These are phyloP conservation scores for Inosperma sp. DNA, from an alignment of 768 basidiomycete genomes.

Conservation along the genomic window DNA sequence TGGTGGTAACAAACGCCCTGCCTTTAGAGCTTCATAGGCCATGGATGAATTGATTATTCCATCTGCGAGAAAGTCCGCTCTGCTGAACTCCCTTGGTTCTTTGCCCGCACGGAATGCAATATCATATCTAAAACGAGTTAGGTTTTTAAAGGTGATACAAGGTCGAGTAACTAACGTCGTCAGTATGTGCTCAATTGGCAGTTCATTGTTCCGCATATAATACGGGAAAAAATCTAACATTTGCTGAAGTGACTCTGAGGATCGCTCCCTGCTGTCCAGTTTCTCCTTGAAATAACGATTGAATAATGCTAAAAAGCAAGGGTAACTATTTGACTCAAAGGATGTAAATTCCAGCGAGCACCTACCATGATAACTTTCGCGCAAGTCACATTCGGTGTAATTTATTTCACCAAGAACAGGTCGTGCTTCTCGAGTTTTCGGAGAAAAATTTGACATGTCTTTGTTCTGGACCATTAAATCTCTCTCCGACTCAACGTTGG, in stretches of 20 bases:
- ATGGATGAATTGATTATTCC: slow-evolving; percentile 46
- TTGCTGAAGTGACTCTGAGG: slow-evolving; percentile 39
- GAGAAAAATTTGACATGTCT: slow-evolving; percentile 28
- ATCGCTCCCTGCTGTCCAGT: slow-evolving; percentile 34
- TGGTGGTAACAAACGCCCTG: slow-evolving; percentile 43
- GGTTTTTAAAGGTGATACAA: background rate
- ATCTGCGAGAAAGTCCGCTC: slow-evolving; percentile 57
- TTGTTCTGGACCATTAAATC: slow-evolving; percentile 30
- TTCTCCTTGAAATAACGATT: slow-evolving; percentile 26
- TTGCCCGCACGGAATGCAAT: slow-evolving; percentile 51
- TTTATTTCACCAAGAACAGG: slow-evolving; percentile 45
- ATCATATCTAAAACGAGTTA: slow-evolving; percentile 48
- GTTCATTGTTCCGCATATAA: slow-evolving; percentile 52
- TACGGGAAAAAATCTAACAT: slow-evolving; percentile 49
- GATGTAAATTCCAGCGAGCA: slow-evolving; percentile 2
- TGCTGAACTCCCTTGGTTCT: slow-evolving; percentile 38
- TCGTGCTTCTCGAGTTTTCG: slow-evolving; percentile 29
- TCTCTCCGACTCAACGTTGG: slow-evolving; percentile 14
- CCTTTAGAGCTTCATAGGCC: slow-evolving; percentile 49
- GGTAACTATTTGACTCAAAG: slow-evolving; percentile 2
- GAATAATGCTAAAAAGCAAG: slow-evolving; percentile 37
- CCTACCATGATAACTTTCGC: slow-evolving; percentile 53
- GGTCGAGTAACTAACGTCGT: slow-evolving; percentile 47
- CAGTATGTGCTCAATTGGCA: slow-evolving; percentile 47
- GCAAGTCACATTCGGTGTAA: slow-evolving; percentile 45